Conservation (phyloP, 2,329 filamentous ascomycete genomes). For the Clonostachys rosea region DNA sequence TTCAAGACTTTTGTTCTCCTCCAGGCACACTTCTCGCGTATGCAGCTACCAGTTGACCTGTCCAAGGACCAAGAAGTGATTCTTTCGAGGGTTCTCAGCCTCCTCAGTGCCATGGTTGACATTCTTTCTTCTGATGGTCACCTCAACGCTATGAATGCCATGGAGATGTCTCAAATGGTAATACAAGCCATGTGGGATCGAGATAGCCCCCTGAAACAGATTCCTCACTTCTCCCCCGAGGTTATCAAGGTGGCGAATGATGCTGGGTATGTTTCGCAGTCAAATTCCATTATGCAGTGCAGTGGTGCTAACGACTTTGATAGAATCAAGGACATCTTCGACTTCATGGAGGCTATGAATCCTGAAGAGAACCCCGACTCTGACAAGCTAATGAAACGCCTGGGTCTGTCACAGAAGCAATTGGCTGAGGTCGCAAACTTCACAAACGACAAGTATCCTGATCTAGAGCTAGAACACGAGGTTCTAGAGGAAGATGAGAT, state of each 20-base stretch:
- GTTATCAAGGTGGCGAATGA: slow-evolving; percentile 79
- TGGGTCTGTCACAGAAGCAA: slow-evolving; percentile 77
- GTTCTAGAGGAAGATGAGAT: slow-evolving; percentile 78
- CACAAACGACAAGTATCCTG: slow-evolving; percentile 94
- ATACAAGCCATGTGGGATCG: slow-evolving; percentile 99
- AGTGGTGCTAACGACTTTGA: neutral
- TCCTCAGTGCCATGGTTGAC: slow-evolving; percentile 89
- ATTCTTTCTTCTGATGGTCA: slow-evolving; percentile 94
- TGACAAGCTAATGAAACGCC: slow-evolving; percentile 67
- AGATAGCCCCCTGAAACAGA: slow-evolving; percentile 94
- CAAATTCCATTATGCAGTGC: slow-evolving; percentile 1
- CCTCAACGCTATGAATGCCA: slow-evolving; percentile 94
- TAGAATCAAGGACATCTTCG: slow-evolving; percentile 88
- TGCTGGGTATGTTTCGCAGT: slow-evolving; percentile 55
- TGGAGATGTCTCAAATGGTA: slow-evolving; percentile 99
- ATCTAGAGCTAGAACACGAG: slow-evolving; percentile 86
- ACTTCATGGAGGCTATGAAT: slow-evolving; percentile 99
- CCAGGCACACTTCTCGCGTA: slow-evolving; percentile 94
- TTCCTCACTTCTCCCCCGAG: slow-evolving; percentile 85
- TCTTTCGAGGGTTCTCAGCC: slow-evolving; percentile 75
- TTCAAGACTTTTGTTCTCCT: slow-evolving; percentile 98
- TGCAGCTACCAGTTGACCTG: slow-evolving; percentile 93
- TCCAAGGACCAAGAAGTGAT: slow-evolving; percentile 94
- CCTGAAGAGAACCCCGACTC: slow-evolving; percentile 87
- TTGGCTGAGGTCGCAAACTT: slow-evolving; percentile 87